Base-by-base conservation (phyloP, 371 early-diverging fungal genomes). In the Syncephalis plumigaleata region DNA sequence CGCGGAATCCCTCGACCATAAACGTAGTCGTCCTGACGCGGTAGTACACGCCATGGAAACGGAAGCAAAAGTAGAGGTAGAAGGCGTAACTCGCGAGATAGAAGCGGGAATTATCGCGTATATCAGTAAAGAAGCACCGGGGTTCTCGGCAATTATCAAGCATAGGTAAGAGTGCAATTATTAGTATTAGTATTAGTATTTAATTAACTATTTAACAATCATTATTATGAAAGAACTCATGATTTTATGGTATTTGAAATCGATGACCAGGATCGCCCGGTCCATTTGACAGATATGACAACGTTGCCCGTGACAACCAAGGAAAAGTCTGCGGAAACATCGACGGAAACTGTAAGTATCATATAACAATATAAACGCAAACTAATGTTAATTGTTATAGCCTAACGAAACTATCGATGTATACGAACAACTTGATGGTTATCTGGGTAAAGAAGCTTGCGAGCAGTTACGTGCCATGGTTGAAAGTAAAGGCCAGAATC, bases 241-340 rank as follows among this genome's bases (percentile, higher is more conserved):
- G 96, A 96, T 61, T 96, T 96, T 59, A 57, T 89, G 25, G 96
- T 96, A n/a, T 78, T 85, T 64, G 96, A 96, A 67, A 81, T 96
- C 11, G 84, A 83, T 57, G 53, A 58, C 45, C 59, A 67, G n/a
- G 84, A 82, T n/a, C 58, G 75, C 7, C 71, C 85, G 8, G 75
- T 89, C 3, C 72, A 68, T 39, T 58, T 87, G 43, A 67, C 70
- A 0, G 61, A 64, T 15, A 51, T 67, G 8, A 71, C 25, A n/a
- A n/a, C n/a, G 7, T n/a, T 25, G 1, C 23, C 25, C 0, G 55
- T 48, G n/a, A 44, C 39, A 22, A 46, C n/a, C n/a, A n/a, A n/a
- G n/a, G n/a, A 60, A 17, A 48, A 42, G 23, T 47, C 39, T 2
- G 44, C 48, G 21, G 50, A 52, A 27, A 43, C 51, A 25, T 59